Evolutionary conservation across 1,284 basidiomycete genomes (phyloP), one percentile per base, ranked within the genome.

Genomic region (Butyriboletus appendiculatus): DNA sequence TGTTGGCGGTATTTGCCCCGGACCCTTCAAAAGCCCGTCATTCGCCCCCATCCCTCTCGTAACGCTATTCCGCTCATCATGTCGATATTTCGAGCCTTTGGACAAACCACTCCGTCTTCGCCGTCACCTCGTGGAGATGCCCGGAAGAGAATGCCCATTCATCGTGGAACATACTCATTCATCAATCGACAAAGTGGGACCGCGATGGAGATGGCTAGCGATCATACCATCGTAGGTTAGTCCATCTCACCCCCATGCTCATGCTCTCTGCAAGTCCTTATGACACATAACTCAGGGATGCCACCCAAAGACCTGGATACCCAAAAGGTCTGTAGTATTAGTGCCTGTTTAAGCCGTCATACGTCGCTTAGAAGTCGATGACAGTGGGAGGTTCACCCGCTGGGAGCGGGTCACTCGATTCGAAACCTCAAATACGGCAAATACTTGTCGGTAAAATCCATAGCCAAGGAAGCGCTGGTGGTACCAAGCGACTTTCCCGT

Each of bases 381-480:
- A 1, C 28, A 68, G 66, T 68, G 66, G 66, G 66, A 68, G 11
- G 56, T 71, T 18, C 58, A 64, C 33, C 66, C 66, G 0, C 53
- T 70, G 0, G 66, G 66, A 37, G 64, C 66, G 14, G 66, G 66
- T 11, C 55, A 70, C 37, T 62, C 60, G 11, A 70, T 68, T 48
- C 64, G 69, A 52, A 71, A 71, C 48, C 44, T 70, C 48, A 68
- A 70, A 45, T 67, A 68, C 16, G 68, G 69, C 11, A 69, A 69
- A 57, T 71, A 71, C 32, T 22, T 68, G 33, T 58, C 69, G 22
- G 44, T 70, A 5, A 65, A 47, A 38, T 53, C 57, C 2, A 56
- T 70, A 22, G 38, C 58, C 30, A 53, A 48, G 32, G 57, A 59
- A 20, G 59, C 55, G 14, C 35, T 58, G 2, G 51, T 68, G 24